These are phyloP conservation scores for Waltergamsia citrina DNA, from an alignment of 2,329 filamentous ascomycete species.

Conservation along the genomic window DNA sequence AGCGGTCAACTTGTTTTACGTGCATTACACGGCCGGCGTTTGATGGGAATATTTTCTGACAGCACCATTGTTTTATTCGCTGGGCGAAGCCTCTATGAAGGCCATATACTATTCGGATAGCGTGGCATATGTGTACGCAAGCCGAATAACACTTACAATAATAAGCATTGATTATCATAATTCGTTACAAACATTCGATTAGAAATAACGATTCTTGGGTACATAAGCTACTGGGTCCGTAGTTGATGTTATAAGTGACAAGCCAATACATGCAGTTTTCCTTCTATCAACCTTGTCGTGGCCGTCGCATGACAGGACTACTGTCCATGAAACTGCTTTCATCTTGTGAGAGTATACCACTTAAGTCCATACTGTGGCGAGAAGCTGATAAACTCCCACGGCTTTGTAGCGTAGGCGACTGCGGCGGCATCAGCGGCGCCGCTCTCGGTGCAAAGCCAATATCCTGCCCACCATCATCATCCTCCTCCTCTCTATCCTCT, in stretches of 20 bases:
- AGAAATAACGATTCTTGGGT: no score
- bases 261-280: no score
- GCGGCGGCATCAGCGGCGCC: constrained; percentile 20
- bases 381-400: constrained; percentile 15
- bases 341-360: constrained; percentile 43
- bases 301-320: constrained; percentile 36
- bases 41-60: neutral
- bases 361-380: constrained; percentile 45
- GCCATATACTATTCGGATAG: no score
- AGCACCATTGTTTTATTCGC: no score
- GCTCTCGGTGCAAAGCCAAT: constrained; percentile 30
- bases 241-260: no score
- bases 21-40: constrained; percentile 5
- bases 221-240: no score
- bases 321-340: constrained; percentile 48
- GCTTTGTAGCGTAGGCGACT: constrained; percentile 25
- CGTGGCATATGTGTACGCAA: no score
- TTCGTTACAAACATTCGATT: no score
- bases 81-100: no score
- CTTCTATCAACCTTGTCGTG: constrained; percentile 12
- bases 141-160: no score
- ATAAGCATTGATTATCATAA: no score
- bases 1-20: neutral
- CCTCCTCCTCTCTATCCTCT: constrained; percentile 11
- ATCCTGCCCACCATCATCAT: constrained; percentile 10